These are phyloP conservation scores for Ascochyta fabae DNA, from an alignment of 2,329 filamentous ascomycete genomes.

Conservation along the genomic window DNA sequence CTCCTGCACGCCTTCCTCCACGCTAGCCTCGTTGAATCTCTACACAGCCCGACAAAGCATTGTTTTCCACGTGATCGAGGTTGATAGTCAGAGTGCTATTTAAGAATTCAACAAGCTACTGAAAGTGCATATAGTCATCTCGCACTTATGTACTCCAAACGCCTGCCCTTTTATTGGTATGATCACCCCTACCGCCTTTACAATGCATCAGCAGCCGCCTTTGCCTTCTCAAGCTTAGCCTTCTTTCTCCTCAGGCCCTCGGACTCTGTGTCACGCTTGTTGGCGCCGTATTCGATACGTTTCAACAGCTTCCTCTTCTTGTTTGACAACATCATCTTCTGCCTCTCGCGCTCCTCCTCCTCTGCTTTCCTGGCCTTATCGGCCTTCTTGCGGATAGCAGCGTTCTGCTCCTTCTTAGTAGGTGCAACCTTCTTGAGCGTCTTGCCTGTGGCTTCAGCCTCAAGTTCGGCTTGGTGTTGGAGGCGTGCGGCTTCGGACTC, in stretches of 20 bases:
- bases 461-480: slow-evolving; percentile 86
- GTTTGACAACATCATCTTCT: slow-evolving; percentile 98
- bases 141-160: slow-evolving; percentile 5
- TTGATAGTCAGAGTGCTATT: background rate
- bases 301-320: slow-evolving; percentile 98
- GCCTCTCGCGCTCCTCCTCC: slow-evolving; percentile 86
- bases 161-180: slow-evolving; percentile 12
- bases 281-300: slow-evolving; percentile 96
- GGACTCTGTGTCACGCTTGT: slow-evolving; percentile 88
- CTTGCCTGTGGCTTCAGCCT: slow-evolving; percentile 83
- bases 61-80: background rate
- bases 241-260: slow-evolving; percentile 87
- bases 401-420: slow-evolving; percentile 65
- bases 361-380: slow-evolving; percentile 68
- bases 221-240: slow-evolving; percentile 78
- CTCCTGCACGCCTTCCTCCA: no score
- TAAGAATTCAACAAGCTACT: background rate
- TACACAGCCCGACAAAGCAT: background rate
- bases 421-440: slow-evolving; percentile 50
- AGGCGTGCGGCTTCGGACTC: slow-evolving; percentile 67
- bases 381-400: slow-evolving; percentile 70
- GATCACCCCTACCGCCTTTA: background rate
- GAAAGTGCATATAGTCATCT: background rate
- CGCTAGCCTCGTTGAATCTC: background rate
- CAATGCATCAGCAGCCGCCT: slow-evolving; percentile 40